Evolutionary conservation across 108 stramenopile species (phyloP).

Genomic region (Cylindrotheca closterium): DNA sequence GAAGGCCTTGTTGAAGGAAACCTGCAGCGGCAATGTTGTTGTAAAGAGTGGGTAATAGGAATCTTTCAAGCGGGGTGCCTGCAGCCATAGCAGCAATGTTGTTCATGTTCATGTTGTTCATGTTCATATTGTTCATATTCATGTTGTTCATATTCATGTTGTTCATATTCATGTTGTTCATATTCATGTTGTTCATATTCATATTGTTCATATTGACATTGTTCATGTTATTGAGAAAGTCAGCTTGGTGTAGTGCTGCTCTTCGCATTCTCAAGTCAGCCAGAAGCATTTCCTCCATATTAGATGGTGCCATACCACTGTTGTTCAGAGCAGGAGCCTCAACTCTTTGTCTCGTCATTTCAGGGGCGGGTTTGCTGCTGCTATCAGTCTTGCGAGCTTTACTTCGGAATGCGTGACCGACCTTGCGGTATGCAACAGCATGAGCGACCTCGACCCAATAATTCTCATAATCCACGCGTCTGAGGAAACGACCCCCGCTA

Average conservation of each 20-base stretch:
- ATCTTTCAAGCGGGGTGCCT: background rate
- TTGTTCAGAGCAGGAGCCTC: background rate
- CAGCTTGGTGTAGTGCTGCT: background rate
- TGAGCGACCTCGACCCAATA: slow-evolving; percentile 25
- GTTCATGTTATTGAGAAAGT: background rate
- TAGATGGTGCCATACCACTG: no score
- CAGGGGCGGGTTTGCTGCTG: background rate
- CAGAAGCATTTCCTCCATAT: background rate
- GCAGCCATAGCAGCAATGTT: background rate
- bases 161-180: no score
- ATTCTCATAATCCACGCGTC: slow-evolving; percentile 22
- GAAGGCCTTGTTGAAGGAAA: background rate
- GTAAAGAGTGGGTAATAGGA: background rate
- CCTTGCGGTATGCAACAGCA: slow-evolving; percentile 25
- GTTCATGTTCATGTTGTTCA: slow-evolving; percentile 1
- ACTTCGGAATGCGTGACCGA: slow-evolving; percentile 30
- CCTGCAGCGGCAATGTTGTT: background rate
- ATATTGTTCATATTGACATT: no score
- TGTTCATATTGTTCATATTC: no score
- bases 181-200: no score
- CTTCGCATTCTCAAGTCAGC: background rate
- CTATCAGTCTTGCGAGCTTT: slow-evolving; percentile 18
- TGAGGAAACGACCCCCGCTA: slow-evolving; percentile 22
- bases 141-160: no score
- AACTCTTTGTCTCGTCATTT: background rate